These are phyloP conservation scores for Eucalyptus curtisii DNA, from an alignment of 345 rosid species.

Conservation along the genomic window DNA sequence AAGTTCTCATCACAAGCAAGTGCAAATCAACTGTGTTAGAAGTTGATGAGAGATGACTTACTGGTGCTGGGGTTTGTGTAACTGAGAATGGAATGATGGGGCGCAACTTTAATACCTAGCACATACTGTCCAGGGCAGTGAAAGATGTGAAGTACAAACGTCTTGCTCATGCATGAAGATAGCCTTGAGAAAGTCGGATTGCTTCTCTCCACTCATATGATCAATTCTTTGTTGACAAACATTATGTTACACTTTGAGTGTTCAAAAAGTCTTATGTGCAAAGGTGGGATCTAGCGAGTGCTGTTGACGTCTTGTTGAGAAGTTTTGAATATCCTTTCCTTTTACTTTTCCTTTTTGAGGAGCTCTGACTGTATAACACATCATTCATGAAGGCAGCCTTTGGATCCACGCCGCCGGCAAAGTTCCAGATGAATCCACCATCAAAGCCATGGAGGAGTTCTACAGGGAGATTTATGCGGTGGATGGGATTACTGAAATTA, in stretches of 20 bases:
- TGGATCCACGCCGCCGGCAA: slow-evolving; percentile 96
- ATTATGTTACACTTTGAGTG: not conserved
- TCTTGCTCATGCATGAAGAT: not conserved
- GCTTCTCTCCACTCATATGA: not conserved
- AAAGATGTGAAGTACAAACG: fast-evolving
- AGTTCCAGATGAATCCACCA: slow-evolving; percentile 73
- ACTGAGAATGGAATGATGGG: not conserved
- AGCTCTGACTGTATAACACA: not conserved
- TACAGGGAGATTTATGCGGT: slow-evolving; percentile 35
- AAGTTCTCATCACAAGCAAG: not conserved
- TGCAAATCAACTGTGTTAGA: not conserved
- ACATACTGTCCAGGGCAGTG: not conserved
- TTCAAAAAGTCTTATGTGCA: not conserved
- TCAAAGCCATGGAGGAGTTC: slow-evolving; percentile 87
- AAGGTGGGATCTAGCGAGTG: not conserved
- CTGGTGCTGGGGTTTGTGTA: not conserved
- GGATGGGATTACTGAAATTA: not conserved
- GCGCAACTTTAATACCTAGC: not conserved
- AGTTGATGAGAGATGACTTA: too few relatives aligned
- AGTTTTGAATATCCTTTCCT: not conserved
- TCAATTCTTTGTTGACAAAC: not conserved
- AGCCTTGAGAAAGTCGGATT: not conserved
- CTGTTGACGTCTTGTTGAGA: not conserved
- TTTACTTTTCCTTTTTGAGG: not conserved
- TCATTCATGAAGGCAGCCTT: slow-evolving; percentile 47